A percentile compares a stretch with the other conserved stretches of the same genome.
Conservation (phyloP, 805 yeast genomes). For the Saccharomycopsis fibuligera region DNA sequence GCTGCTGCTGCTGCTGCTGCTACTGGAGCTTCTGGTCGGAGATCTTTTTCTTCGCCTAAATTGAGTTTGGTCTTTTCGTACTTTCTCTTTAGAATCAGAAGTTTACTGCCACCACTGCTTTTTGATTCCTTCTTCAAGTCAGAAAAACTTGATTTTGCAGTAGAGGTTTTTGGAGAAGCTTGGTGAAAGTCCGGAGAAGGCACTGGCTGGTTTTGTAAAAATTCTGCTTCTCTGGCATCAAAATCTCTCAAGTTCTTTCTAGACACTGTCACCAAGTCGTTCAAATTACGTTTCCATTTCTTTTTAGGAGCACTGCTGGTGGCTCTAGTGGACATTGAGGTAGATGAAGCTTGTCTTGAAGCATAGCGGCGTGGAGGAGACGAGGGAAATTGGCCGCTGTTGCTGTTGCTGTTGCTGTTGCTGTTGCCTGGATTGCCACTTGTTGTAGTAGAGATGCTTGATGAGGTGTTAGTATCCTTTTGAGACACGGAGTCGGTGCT, state of each 20-base stretch:
- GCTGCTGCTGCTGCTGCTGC: background rate
- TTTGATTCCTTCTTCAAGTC: background rate
- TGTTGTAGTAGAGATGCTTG: too few species aligned
- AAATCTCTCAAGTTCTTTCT: conserved; percentile 4
- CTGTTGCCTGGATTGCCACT: too few species aligned
- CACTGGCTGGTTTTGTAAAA: too few species aligned
- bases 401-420: too few species aligned
- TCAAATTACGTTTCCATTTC: conserved; percentile 9
- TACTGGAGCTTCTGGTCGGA: too few species aligned
- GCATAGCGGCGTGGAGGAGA: too few species aligned
- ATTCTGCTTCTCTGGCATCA: background rate
- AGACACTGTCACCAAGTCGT: conserved; percentile 7
- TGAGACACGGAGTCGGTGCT: too few species aligned
- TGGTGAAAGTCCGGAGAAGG: too few species aligned
- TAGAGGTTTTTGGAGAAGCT: background rate
- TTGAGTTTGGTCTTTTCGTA: background rate
- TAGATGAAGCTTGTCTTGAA: too few species aligned
- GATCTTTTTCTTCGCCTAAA: background rate
- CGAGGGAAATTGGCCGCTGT: too few species aligned
- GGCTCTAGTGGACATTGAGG: background rate
- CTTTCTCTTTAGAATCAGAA: too few species aligned
- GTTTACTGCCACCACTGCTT: background rate
- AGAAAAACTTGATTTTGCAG: background rate
- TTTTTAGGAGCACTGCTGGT: background rate
- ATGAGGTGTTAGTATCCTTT: too few species aligned